Conservation (phyloP, 139 green algal species). For the Ostreobium quekettii region DNA sequence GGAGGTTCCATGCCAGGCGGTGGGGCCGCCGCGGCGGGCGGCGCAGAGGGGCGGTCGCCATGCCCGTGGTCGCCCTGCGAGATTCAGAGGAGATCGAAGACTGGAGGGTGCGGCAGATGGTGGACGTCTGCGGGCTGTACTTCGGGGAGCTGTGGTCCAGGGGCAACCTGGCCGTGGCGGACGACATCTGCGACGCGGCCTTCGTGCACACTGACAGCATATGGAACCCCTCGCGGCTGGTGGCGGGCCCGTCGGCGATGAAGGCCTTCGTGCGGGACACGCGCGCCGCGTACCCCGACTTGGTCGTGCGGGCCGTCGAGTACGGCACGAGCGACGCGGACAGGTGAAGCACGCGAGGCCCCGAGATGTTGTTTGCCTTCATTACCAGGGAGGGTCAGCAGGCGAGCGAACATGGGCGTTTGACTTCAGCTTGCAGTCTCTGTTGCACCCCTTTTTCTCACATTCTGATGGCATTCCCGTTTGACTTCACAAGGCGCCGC, state of each 20-base stretch:
- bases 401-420: too few species aligned
- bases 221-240: slow-evolving; percentile 1
- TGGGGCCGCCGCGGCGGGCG: too few species aligned
- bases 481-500: too few species aligned
- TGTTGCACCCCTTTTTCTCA: too few species aligned
- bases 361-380: too few species aligned
- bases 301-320: slow-evolving; percentile 9
- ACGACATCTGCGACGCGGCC: slow-evolving; percentile 14
- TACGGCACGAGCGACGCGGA: neutral
- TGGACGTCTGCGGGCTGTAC: slow-evolving; percentile 19
- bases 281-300: slow-evolving; percentile 9
- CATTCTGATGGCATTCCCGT: too few species aligned
- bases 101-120: slow-evolving; percentile 29
- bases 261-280: neutral
- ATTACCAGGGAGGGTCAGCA: too few species aligned
- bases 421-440: too few species aligned
- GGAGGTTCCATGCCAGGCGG: too few species aligned
- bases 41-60: too few species aligned
- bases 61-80: slow-evolving; percentile 7
- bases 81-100: slow-evolving; percentile 18
- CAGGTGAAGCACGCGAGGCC: too few species aligned
- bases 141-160: slow-evolving; percentile 20
- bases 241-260: slow-evolving; percentile 5
- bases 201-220: slow-evolving; percentile 24
- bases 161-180: neutral